Evolutionary conservation across 805 yeast species (phyloP), one percentile per base, ranked within the genome.

Genomic region (Peterozyma toletana): DNA sequence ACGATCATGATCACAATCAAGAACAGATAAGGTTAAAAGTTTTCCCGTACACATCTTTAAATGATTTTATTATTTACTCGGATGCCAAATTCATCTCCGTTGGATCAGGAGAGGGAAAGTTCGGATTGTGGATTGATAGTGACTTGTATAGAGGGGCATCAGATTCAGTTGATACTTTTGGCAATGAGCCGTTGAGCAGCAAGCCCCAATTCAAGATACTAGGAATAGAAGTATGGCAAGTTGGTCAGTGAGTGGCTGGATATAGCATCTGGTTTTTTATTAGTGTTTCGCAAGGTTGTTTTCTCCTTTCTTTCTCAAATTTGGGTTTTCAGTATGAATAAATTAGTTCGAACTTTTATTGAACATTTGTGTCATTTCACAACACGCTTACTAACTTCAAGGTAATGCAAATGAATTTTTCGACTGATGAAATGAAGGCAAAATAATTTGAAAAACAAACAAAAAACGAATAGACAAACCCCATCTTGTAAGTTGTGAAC

Each of bases 21-120:
- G 47, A 46, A 17, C 64, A 60, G 40, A 55, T 75, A 50, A 69
- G 86, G 44, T 78, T 90, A 58, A 77, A 79, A 57, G 96, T 95
- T 0, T 91, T 77, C 60, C 88, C 89, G 39, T 87, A 83, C 60
- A 88, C 97, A 1, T 96, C 96, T 0, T 55, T 83, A 39, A 91
- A 93, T 59, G 96, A 88, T 57, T 90, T 81, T 60, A 74, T 86
- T 37, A 79, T 91, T 14, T 87, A 86, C 58, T 86, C 96, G 44
- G 85, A 89, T 37, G 78, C 79, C 48, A 71, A 77, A 21, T 88
- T 80, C 55, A 66, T 93, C 30, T 82, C 96, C 16, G 72, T 93
- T 53, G 99, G 98, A 1, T 91, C 95, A 0, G 95, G 96, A 1
- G 83, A 83, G 53, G 97, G 97, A 2, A 87, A 86, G 55, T 89